Conservation (phyloP, 495 filamentous ascomycete species). For the Talaromyces nanjingensis region DNA sequence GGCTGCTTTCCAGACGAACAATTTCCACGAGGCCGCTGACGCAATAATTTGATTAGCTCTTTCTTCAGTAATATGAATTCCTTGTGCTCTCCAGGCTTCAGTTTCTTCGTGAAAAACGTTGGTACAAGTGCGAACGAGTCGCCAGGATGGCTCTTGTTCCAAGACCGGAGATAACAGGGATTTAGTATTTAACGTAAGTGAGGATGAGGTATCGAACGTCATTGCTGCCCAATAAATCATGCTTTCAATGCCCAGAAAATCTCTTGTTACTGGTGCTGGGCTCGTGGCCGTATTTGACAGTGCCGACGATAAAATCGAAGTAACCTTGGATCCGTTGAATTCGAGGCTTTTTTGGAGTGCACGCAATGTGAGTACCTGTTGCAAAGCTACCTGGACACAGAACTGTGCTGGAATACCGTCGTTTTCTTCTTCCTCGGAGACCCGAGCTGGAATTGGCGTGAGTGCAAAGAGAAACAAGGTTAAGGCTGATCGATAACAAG, state of each 20-base stretch:
- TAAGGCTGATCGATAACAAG: constrained; percentile 16
- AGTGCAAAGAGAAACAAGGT: constrained; percentile 15
- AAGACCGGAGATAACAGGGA: constrained; percentile 13
- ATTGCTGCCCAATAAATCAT: constrained; percentile 19
- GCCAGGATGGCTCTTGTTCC: constrained; percentile 13
- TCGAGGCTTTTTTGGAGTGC: constrained; percentile 15
- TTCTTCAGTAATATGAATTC: constrained; percentile 14
- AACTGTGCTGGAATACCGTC: constrained; percentile 14
- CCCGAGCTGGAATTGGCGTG: constrained; percentile 14
- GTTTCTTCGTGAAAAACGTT: constrained; percentile 17
- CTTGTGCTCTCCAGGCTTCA: constrained; percentile 12
- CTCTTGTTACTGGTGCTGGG: constrained; percentile 11
- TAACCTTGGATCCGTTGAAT: constrained; percentile 18
- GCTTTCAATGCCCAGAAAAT: constrained; percentile 15
- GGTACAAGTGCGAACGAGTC: constrained; percentile 14
- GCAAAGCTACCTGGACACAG: constrained; percentile 16
- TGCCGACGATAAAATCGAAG: constrained; percentile 9
- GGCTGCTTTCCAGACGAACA: constrained; percentile 15
- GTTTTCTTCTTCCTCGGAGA: constrained; percentile 16
- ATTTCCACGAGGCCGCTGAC: constrained; percentile 13
- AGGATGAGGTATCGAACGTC: constrained; percentile 17
- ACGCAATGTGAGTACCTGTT: constrained; percentile 14
- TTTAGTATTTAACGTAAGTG: constrained; percentile 15
- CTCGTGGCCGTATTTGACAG: constrained; percentile 8
- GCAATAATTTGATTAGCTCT: constrained; percentile 17